Percentiles rank a stretch among this genome's conserved stretches.
phyloP scores from a whole-genome alignment of 441 rosid species.

The Jatropha multifida region DNA sequence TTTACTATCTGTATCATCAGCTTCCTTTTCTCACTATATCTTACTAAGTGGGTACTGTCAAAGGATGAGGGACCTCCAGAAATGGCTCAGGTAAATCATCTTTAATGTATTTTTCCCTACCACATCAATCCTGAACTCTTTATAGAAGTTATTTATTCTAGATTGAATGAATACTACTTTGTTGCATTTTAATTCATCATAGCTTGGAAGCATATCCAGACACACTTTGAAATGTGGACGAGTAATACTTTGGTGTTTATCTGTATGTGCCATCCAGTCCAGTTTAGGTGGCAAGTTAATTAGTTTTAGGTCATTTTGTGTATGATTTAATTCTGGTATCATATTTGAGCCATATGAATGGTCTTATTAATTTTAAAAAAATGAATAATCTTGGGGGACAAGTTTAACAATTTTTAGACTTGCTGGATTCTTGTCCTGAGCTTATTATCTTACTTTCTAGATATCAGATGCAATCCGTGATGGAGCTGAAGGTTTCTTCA shows the following conservation, averaged over 20 bases:
- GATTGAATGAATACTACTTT: background rate
- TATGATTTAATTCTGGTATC: background rate
- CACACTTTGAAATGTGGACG: background rate
- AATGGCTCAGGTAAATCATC: slow-evolving; percentile 76
- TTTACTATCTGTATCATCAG: slow-evolving; percentile 78
- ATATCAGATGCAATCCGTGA: slow-evolving; percentile 99
- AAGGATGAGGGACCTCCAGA: slow-evolving; percentile 99
- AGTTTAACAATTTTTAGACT: slow-evolving; percentile 13
- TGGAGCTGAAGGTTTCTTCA: slow-evolving; percentile 98
- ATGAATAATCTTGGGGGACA: background rate
- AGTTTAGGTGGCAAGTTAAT: background rate
- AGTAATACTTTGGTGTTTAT: background rate
- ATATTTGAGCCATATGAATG: background rate
- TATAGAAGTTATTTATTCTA: background rate
- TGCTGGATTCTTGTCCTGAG: slow-evolving; percentile 25
- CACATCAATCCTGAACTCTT: background rate
- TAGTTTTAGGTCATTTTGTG: background rate
- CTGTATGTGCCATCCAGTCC: background rate
- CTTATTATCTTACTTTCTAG: slow-evolving; percentile 47
- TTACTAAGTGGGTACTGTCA: slow-evolving; percentile 92
- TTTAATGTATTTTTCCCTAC: slow-evolving; percentile 9
- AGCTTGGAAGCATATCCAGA: background rate
- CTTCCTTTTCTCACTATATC: slow-evolving; percentile 76
- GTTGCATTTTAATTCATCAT: slow-evolving; percentile 6
- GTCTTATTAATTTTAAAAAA: background rate